Base-by-base conservation (phyloP, 352 stramenopile genomes). In the Pythium phragmiticola region DNA sequence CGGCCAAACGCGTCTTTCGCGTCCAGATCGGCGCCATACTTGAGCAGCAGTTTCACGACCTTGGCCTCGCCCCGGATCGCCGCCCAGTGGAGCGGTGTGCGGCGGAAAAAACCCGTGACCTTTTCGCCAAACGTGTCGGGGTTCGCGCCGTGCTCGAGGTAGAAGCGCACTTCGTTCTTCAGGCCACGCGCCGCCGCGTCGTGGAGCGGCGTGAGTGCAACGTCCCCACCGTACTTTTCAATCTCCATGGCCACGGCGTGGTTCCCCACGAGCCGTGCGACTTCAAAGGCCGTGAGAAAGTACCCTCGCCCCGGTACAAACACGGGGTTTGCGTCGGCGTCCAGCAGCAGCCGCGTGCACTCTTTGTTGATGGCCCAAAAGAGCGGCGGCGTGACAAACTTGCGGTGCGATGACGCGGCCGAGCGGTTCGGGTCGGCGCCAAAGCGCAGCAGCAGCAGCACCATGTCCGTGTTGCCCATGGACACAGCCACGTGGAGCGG, bases 61-160 rank as follows among this genome's bases (percentile, higher is more conserved):
- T 75, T 64, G 0, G 73, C 68, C 49, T 92, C 71, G 2, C 85
- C 85, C 61, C 85, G 83, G 60, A 94, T 92, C 7, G 85, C 85
- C 16, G 85, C 82, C 84, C 84, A 94, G 43, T 94, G 84, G 9
- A 94, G 76, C 7, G 84, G 84, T 2, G 81, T 91, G 14, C 84
- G 82, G 13, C 71, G 65, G 53, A 90, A 91, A 36, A 80, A 87
- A 0, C 84, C 82, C 0, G 74, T 77, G 0, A 88, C 80, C 60
- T 91, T 80, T 60, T 94, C 85, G 6, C 85, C 85, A 14, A 92
- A 58, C 14, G 70, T 80, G 33, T 94, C 73, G 7, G 82, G 78
- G 43, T 82, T 65, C 6, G 84, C 81, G 19, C 85, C 83, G 13
- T 90, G 81, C 30, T 91, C 80, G 14, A 94, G 62, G 28, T 89